These are phyloP conservation scores for Alectoria sarmentosa DNA, from an alignment of 495 filamentous ascomycete genomes.

Conservation along the genomic window DNA sequence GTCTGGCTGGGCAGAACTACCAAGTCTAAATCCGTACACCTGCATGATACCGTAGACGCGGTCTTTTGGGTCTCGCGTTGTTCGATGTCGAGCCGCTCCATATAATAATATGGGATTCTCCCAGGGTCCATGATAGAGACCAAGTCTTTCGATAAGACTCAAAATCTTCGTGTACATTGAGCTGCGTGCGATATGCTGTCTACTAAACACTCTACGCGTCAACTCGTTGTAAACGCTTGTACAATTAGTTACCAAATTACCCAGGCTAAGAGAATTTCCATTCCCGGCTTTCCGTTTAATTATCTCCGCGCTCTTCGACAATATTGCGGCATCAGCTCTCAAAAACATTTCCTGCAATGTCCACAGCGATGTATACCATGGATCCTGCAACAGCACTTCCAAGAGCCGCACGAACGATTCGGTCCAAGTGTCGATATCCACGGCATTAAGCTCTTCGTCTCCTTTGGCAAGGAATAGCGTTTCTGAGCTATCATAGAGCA, in stretches of 20 bases:
- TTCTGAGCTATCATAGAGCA: background rate
- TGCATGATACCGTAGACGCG: background rate
- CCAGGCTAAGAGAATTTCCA: background rate
- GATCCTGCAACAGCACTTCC: background rate
- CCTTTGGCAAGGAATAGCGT: background rate
- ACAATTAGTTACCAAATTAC: background rate
- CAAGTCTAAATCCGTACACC: background rate
- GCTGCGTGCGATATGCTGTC: background rate
- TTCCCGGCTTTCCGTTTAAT: background rate
- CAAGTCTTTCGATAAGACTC: background rate
- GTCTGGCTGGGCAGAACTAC: background rate
- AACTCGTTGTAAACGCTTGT: background rate
- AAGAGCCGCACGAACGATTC: background rate
- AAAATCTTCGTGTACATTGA: background rate
- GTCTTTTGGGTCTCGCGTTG: background rate
- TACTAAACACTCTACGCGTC: background rate
- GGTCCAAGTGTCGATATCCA: background rate
- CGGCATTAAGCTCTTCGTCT: background rate
- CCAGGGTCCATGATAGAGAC: background rate
- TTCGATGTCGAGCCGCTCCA: background rate
- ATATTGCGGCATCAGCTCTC: background rate
- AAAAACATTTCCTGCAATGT: background rate
- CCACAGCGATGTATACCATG: background rate
- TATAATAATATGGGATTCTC: background rate
- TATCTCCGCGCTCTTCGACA: background rate